Evolutionary conservation across 345 rosid genomes (phyloP), one percentile per base, ranked within the genome.

Genomic region (Eucalyptus shirleyi): DNA sequence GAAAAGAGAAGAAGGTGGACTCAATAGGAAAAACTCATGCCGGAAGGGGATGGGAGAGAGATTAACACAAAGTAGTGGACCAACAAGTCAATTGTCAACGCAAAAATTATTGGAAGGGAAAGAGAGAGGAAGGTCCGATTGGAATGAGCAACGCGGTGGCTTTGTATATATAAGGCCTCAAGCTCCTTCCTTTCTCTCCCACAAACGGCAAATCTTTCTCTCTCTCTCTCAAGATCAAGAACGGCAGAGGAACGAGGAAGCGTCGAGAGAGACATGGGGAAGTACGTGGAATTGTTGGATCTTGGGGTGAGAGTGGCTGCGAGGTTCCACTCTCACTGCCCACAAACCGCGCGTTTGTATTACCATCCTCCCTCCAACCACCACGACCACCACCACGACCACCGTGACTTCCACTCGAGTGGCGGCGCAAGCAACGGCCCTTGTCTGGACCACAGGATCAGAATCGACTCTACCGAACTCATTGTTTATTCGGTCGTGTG

Each of bases 261-360:
- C 44, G 23, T 28, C 28, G 89, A 88, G 69, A 77, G 87, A 23
- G 55, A 32, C n/a, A 94, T 95, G 96, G 91, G 91, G 82, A 95
- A 91, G 89, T 94, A 93, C 89, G 65, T 92, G 91, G 95, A 93
- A 88, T 88, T 93, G 90, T 65, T 94, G 87, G 96, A 94, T 89
- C 90, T 90, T 4, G 93, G 94, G 86, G 89, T 91, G 16, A 94
- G 96, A 89, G 42, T 94, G 5, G 95, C 92, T 1, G 95, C 95
- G 4, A 90, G 97, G 89, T 93, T 95, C 87, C 94, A 94, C 59
- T 92, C 97, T 83, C 97, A 94, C 89, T 95, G 95, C 89, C 97
- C 97, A 19, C 96, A 94, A 24, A 95, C 97, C 5, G 95, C 94
- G 8, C 94, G 95, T 23, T 42, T 93, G 81, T 94, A 94, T 72